Base-by-base conservation (phyloP, 345 rosid genomes). In the Eucalyptus polyanthemos region DNA sequence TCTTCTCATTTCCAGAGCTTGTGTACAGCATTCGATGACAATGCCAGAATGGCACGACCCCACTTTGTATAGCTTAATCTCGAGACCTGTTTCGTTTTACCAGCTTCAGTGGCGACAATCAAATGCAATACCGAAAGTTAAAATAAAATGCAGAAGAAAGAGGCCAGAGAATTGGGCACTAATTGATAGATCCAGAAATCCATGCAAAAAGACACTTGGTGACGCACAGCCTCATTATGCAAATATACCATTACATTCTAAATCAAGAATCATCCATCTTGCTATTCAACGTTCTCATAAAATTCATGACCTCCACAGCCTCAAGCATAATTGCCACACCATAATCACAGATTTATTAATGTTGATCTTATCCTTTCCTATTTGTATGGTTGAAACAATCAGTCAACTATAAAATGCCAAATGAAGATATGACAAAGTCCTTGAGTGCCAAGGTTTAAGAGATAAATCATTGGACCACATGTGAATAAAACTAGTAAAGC, bases 11-110 rank as follows among this genome's bases (percentile, higher is more conserved):
- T 6, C 54, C 54, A 51, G 54, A 51, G 54, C 54, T 51, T 51
- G 54, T 0, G 54, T 51, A 51, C 54, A 6, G 8, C 54, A 0
- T 51, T 51, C 8, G 21, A 51, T 51, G 8, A 6, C 0, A 51
- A 51, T 6, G 54, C 54, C 21, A 51, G 54, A 51, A 51, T 51
- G 54, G 54, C 54, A 51, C 21, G 8, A 51, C 54, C 54, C 0
- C 4, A 51, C 4, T 51, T 51, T 16, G 54, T 51, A 51, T 51
- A 51, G 21, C 2, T 51, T 51, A 51, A 51, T 51, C 54, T 51
- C 1, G 2, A 1, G 54, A 51, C 54, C 54, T 51, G 54, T 1
- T 51, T 51, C 2, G 8, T 51, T 16, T 6, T 51, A 51, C 2
- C 21, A 51, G 54, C 54, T 51, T 51, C 8, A 51, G 54, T 51